Base-by-base conservation (phyloP, 805 yeast species). In the Limtongozyma cylindracea region DNA sequence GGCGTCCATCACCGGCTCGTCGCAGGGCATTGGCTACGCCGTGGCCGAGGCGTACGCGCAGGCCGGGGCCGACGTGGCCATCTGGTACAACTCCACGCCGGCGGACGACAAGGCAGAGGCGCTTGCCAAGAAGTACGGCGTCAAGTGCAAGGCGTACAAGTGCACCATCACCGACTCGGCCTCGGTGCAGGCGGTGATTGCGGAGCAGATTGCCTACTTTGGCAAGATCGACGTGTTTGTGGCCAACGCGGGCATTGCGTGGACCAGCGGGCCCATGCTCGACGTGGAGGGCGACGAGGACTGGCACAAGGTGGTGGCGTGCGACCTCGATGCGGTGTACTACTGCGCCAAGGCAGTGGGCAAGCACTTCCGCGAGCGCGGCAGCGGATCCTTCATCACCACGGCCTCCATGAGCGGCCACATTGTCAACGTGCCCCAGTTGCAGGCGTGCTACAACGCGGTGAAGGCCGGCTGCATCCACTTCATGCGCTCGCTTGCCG, bases 391-490 rank as follows among this genome's bases (percentile, higher is more conserved):
- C 2, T 53, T 80, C 33, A 64, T 78, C 32, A 56, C 73, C 44
- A 78, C 94, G 4, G 80, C 91, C 4, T 74, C 91, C 18, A 78
- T 78, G 74, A 71, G 88, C 13, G 93, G 76, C 10, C 78, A 69
- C 47, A 68, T 80, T 34, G 88, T 66, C 34, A 78, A 78, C 44
- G 62, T 66, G 29, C 94, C 94, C 12, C 88, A 80, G 43, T 53
- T 64, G 39, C 93, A 78, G 48, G 72, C 91, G 9, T 65, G 72
- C 18, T 77, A 77, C 52, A 77, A 77, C 37, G 76, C 78, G 10
- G 73, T 80, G 32, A 78, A 77, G 53, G 91, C 92, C 19, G 92
- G 51, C 3, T 42, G 47, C 20, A 34, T 47, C 17, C 57, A 51
- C 34, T 45, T 52, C 26, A 45, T 52, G 23, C 46, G 39, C 31